Evolutionary conservation across 495 filamentous ascomycete genomes (phyloP).

Genomic region (Trichoderma reesei): DNA sequence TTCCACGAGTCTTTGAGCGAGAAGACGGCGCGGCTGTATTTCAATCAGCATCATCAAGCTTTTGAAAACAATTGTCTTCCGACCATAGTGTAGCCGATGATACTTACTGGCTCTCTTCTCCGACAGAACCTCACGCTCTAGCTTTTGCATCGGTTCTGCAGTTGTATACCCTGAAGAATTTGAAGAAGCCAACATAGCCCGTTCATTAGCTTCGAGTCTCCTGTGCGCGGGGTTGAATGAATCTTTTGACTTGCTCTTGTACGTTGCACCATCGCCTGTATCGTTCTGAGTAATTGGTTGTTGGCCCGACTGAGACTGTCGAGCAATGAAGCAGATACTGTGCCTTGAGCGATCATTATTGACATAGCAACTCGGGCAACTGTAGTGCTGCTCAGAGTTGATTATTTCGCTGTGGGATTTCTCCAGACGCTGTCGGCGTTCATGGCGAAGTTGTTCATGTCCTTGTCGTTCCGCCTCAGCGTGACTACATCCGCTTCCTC

Average conservation of each 20-base stretch:
- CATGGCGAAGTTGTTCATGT: not conserved
- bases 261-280: not conserved
- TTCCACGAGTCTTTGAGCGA: not conserved
- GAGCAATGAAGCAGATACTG: not conserved
- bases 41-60: not conserved
- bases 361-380: not conserved
- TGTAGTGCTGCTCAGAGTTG: not conserved
- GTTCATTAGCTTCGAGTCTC: not conserved
- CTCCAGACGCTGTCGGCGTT: not conserved
- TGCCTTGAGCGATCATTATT: not conserved
- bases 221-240: not conserved
- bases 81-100: too few species aligned
- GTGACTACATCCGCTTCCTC: not conserved
- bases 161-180: not conserved
- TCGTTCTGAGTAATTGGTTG: not conserved
- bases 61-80: too few species aligned
- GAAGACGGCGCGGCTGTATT: too few species aligned
- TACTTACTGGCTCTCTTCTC: not conserved
- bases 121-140: not conserved
- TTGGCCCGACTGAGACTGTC: not conserved
- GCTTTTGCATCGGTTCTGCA: not conserved
- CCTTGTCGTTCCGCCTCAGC: not conserved
- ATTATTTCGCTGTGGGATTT: not conserved
- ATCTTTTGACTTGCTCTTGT: not conserved
- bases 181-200: not conserved